A percentile compares a stretch with the other conserved stretches of the same genome.
phyloP scores from a whole-genome alignment of 345 rosid genomes.

The Brassica rapa region DNA sequence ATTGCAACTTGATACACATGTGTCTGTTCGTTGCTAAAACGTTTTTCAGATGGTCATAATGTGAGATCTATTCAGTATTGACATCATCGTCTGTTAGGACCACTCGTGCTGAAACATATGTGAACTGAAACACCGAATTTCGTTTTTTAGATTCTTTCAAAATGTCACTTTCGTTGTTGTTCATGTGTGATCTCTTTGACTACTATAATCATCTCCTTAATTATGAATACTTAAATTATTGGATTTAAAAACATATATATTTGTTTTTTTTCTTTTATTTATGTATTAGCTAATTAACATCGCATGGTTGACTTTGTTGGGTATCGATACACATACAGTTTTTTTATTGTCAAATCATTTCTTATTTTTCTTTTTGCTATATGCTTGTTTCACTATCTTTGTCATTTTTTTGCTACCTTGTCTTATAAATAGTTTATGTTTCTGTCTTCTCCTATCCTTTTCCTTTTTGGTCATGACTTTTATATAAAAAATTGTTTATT shows the following conservation, averaged over 20 bases:
- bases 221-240: neutral
- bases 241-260: too few relatives aligned
- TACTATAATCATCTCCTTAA: neutral
- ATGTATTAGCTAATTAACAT: neutral
- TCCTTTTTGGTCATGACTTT: neutral
- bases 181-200: conserved; percentile 35
- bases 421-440: neutral
- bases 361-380: neutral
- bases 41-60: conserved; percentile 32
- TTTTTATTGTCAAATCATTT: neutral
- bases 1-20: neutral
- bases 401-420: neutral
- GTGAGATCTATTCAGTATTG: neutral
- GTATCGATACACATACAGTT: neutral
- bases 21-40: conserved; percentile 8
- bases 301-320: neutral
- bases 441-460: neutral
- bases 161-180: neutral
- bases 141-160: neutral
- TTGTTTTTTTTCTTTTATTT: neutral
- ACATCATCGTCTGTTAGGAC: neutral
- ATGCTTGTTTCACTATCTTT: neutral
- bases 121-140: conserved; percentile 28
- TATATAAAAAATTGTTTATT: neutral
- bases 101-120: conserved; percentile 13